Conservation (phyloP, 2,329 filamentous ascomycete species). For the Aureobasidium sp. region DNA sequence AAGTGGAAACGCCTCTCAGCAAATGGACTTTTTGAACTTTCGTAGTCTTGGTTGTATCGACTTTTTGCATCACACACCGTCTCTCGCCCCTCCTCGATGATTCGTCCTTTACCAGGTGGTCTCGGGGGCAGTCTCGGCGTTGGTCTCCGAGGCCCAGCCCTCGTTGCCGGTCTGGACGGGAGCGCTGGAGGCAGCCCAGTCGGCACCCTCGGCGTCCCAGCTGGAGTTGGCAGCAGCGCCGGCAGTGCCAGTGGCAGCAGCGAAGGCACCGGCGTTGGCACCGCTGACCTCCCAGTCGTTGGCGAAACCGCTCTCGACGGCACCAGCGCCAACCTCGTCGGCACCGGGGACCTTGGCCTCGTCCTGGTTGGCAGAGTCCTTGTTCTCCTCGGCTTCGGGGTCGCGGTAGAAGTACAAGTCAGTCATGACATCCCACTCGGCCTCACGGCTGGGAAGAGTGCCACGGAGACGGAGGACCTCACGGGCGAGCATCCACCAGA, state of each 20-base stretch:
- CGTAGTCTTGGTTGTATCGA: conserved; percentile 10
- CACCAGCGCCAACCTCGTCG: conserved; percentile 74
- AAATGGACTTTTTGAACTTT: conserved; percentile 16
- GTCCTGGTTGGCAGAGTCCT: conserved; percentile 73
- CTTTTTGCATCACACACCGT: conserved; percentile 2
- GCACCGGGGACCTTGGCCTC: conserved; percentile 77
- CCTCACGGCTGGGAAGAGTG: conserved; percentile 91
- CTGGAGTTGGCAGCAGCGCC: conserved; percentile 56
- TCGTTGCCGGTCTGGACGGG: conserved; percentile 42
- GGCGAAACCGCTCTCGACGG: conserved; percentile 73
- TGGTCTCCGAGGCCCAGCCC: conserved; percentile 43
- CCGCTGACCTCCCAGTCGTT: conserved; percentile 79
- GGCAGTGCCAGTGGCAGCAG: conserved; percentile 50
- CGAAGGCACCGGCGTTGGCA: conserved; percentile 59
- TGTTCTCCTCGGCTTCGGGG: conserved; percentile 98
- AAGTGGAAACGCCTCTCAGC: conserved; percentile 14
- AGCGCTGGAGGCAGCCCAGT: conserved; percentile 59
- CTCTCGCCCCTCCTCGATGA: conserved; percentile 12
- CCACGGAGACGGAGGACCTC: conserved; percentile 98
- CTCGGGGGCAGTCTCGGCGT: conserved; percentile 31
- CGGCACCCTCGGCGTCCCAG: conserved; percentile 57
- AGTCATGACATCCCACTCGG: conserved; percentile 98
- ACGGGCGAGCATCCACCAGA: conserved; percentile 99
- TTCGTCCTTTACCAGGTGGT: conserved; percentile 39
- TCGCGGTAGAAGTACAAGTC: conserved; percentile 99